A percentile compares a stretch with the other conserved stretches of the same genome.
phyloP scores from a whole-genome alignment of 164 flowering plant genomes.

The grape (Vitis vinifera) region ASM3070453v1 NC_081812.1:18300501-18301000 shows the following conservation, averaged over 20 bases:
- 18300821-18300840: conserved; percentile 76
- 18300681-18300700: neutral
- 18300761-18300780: conserved; percentile 60
- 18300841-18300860: conserved; percentile 84
- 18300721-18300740: neutral
- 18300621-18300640: conserved; percentile 47
- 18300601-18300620: conserved; percentile 63
- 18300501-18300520: neutral
- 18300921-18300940: conserved; percentile 43
- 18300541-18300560: conserved; percentile 76
- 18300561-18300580: conserved; percentile 86
- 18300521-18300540: conserved; percentile 50
- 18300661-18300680: neutral
- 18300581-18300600: conserved; percentile 61
- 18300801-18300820: conserved; percentile 72
- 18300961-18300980: neutral
- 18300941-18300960: neutral
- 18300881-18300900: conserved; percentile 53
- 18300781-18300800: conserved; percentile 49
- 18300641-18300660: conserved; percentile 40
- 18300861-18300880: conserved; percentile 78
- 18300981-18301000: neutral
- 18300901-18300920: conserved; percentile 66
- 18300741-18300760: conserved; percentile 6
- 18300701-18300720: neutral